phyloP scores from a whole-genome alignment of 192 early-diverging fungal genomes.

The Umbelopsis ramanniana region DNA sequence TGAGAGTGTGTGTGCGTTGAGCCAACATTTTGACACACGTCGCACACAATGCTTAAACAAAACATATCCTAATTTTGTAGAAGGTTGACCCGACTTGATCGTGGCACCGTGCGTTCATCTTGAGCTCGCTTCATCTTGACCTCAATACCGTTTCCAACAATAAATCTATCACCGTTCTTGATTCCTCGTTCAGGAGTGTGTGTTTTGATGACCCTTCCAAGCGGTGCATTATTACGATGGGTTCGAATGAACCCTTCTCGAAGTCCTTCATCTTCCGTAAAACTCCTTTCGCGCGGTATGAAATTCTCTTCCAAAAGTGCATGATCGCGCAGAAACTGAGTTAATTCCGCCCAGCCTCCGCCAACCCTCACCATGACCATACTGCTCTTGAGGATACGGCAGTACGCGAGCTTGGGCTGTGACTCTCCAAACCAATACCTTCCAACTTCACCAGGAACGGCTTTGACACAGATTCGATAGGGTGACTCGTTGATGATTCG shows the following conservation, averaged over 20 bases:
- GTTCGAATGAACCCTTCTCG: conserved; percentile 40
- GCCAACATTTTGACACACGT: conserved; percentile 14
- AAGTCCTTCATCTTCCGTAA: conserved; percentile 31
- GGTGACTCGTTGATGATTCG: conserved; percentile 64
- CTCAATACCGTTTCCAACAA: conserved; percentile 40
- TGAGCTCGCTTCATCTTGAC: conserved; percentile 36
- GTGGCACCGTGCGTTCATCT: conserved; percentile 23
- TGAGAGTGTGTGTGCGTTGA: conserved; percentile 4
- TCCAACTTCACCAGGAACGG: conserved; percentile 60
- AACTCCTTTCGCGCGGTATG: conserved; percentile 30
- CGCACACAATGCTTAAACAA: conserved; percentile 19
- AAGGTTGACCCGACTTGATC: conserved; percentile 15
- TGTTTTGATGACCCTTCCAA: neutral
- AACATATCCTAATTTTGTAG: conserved; percentile 21
- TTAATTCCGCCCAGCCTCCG: conserved; percentile 51
- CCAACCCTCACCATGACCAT: conserved; percentile 74
- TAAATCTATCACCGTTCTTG: conserved; percentile 38
- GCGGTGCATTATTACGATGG: conserved; percentile 8
- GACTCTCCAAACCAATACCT: conserved; percentile 70
- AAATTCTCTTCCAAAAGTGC: conserved; percentile 39
- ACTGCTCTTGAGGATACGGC: conserved; percentile 62
- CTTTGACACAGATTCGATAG: conserved; percentile 49
- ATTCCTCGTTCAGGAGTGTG: conserved; percentile 21
- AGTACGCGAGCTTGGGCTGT: conserved; percentile 68
- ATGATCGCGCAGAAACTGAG: conserved; percentile 43